A percentile compares a stretch with the other conserved stretches of the same genome.
Conservation (phyloP, 2,329 filamentous ascomycete species). For the Nemania sp. region DNA sequence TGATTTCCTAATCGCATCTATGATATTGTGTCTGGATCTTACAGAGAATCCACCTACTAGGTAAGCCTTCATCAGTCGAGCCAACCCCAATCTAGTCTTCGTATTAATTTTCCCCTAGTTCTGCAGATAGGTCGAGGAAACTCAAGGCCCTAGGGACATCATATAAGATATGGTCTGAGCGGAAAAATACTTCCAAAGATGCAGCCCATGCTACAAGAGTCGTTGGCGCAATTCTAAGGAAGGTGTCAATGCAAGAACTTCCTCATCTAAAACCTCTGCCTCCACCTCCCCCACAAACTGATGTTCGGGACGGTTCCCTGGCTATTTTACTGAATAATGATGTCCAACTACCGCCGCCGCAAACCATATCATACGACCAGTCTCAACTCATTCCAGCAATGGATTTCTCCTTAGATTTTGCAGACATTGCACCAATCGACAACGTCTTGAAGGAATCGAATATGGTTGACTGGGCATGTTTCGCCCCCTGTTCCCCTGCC, state of each 20-base stretch:
- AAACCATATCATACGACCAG: constrained; percentile 42
- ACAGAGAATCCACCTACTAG: constrained; percentile 55
- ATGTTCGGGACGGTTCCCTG: constrained; percentile 49
- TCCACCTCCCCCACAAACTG: constrained; percentile 45
- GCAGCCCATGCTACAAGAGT: constrained; percentile 58
- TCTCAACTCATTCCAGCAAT: constrained; percentile 42
- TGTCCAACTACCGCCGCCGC: constrained; percentile 41
- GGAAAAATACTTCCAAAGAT: constrained; percentile 55
- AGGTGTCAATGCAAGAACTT: constrained; percentile 51
- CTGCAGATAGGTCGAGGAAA: constrained; percentile 52
- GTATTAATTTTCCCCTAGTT: constrained; percentile 41
- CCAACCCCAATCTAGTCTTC: not conserved
- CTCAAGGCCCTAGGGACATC: constrained; percentile 55
- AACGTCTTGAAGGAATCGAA: constrained; percentile 52
- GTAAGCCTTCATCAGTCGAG: constrained; percentile 46
- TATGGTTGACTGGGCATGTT: constrained; percentile 57
- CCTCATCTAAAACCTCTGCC: constrained; percentile 40
- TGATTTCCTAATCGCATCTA: constrained; percentile 69
- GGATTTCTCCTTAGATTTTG: constrained; percentile 49
- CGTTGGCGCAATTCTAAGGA: constrained; percentile 58
- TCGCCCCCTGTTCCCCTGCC: not conserved
- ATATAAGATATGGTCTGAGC: constrained; percentile 58
- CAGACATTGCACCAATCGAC: constrained; percentile 54
- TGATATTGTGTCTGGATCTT: constrained; percentile 68
- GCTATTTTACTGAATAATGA: constrained; percentile 52